Evolutionary conservation across 208 protist genomes (phyloP), one percentile per base, ranked within the genome.

Genomic region (Acanthamoeba sp.): DNA sequence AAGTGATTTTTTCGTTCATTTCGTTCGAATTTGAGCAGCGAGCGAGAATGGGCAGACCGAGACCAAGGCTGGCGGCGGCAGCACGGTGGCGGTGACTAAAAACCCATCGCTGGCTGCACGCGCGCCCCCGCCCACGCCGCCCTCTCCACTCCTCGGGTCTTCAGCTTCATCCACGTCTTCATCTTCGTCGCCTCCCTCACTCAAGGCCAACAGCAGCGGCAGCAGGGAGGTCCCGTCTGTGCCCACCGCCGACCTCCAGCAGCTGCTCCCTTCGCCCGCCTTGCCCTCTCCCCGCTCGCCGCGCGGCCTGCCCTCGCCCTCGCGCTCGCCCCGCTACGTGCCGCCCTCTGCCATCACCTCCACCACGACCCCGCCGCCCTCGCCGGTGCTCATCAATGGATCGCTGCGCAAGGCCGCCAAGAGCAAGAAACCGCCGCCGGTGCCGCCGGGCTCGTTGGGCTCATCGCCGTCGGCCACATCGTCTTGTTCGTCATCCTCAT

Each of bases 361-460:
- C 55, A 62, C 55, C 55, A 27, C 55, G 16, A 62, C n/a, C n/a
- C 48, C 48, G 48, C 48, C 55, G 55, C 55, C 55, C 16, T n/a
- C 22, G 55, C 55, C 27, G 16, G 62, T 69, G 62, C 16, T 22
- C 29, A 69, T 34, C 62, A 69, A 69, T 22, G 62, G 62, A 32
- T 27, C 66, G 12, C 29, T 76, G 66, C 66, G 66, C 36, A 9
- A 76, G 7, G 66, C 66, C 14, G 29, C 36, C 34, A 76, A 76
- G 66, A 76, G 9, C 66, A 76, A 76, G 66, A 76, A 76, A 29
- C 66, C 66, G n/a, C 66, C 66, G 16, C 66, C 66, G 36, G 29
- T 6, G 29, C 66, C 66, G n/a, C 66, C 66, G 22, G n/a, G 22
- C 66, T 29, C 55, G n/a, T n/a, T n/a, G 27, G 24, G 45, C 45